Evolutionary conservation across 208 protist species (phyloP), one percentile per base, ranked within the genome.

Genomic region (Leptomonas seymouri): DNA sequence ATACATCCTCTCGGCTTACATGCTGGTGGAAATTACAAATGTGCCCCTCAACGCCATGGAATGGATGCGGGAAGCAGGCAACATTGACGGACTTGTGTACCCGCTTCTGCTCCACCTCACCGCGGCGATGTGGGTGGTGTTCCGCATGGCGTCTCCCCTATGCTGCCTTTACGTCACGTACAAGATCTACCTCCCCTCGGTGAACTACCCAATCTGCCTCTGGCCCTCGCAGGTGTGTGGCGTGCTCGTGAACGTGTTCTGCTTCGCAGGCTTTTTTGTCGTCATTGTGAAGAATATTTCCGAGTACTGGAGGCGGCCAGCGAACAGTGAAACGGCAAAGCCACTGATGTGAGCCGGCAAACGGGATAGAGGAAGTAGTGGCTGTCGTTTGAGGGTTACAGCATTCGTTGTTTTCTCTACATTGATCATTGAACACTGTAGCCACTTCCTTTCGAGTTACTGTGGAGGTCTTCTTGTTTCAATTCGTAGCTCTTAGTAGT

Each of bases 21-120:
- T 89, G 73, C 59, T 89, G 12, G 83, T 89, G 14, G 83, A 89
- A 55, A 61, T 72, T n/a, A 81, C 76, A n/a, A 85, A 89, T 64
- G 54, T 85, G 25, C 62, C 73, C 20, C 61, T 81, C 34, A 81
- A 89, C 59, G 55, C 54, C 25, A 49, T 74, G 39, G 44, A 65
- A 36, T 85, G 74, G 53, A 63, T 85, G 71, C 71, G 83, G 55
- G 74, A 85, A 48, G 56, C 57, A 18, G 62, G 60, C 16, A 74
- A 80, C 31, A 60, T 18, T 20, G 55, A 66, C 36, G 53, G 54
- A 5, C 21, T 30, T 4, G 25, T 60, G 7, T 89, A 81, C 50
- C 42, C 61, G 1, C 50, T 68, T 36, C 28, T 73, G 8, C 56
- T 85, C 20, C 85, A 89, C 62, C 56, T 51, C 1, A 78, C 67